Evolutionary conservation across 2,329 filamentous ascomycete species (phyloP).

Genomic region (Monosporascus cannonballus): DNA sequence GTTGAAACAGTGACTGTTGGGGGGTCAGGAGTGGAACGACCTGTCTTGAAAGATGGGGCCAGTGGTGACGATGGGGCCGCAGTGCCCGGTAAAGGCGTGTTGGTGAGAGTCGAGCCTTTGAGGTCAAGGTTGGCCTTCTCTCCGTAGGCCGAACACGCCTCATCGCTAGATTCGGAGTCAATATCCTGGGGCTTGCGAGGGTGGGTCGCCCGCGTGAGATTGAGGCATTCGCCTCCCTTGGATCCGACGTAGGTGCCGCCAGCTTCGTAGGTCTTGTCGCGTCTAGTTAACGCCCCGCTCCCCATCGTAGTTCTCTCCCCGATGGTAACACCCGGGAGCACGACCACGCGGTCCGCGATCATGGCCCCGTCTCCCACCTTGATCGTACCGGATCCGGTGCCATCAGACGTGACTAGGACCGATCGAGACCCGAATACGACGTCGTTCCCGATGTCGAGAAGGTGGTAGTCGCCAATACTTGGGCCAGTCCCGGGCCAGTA

Average conservation of each 20-base stretch:
- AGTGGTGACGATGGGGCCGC: not conserved
- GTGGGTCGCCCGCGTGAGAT: constrained; percentile 19
- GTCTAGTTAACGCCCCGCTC: constrained; percentile 44
- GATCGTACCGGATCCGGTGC: constrained; percentile 39
- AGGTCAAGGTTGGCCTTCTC: not conserved
- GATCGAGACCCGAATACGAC: constrained; percentile 54
- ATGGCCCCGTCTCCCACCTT: constrained; percentile 43
- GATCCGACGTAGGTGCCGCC: constrained; percentile 47
- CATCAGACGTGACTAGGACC: constrained; percentile 47
- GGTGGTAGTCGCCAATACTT: constrained; percentile 45
- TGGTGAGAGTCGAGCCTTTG: not conserved
- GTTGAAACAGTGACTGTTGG: not conserved
- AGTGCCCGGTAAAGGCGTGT: not conserved
- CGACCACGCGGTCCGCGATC: constrained; percentile 49
- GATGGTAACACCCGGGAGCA: constrained; percentile 45
- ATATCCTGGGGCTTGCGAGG: not conserved
- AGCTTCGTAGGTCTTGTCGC: constrained; percentile 36
- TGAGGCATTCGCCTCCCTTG: constrained; percentile 43
- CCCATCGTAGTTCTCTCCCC: constrained; percentile 45
- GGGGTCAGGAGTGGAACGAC: not conserved
- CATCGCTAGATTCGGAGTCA: not conserved
- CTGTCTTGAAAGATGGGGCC: not conserved
- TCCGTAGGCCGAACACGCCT: not conserved
- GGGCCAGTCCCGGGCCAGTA: constrained; percentile 55
- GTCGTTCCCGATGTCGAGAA: constrained; percentile 50